A percentile compares a stretch with the other conserved stretches of the same genome.
Conservation (phyloP, 2,329 filamentous ascomycete species). For the Botryotinia calthae region DNA sequence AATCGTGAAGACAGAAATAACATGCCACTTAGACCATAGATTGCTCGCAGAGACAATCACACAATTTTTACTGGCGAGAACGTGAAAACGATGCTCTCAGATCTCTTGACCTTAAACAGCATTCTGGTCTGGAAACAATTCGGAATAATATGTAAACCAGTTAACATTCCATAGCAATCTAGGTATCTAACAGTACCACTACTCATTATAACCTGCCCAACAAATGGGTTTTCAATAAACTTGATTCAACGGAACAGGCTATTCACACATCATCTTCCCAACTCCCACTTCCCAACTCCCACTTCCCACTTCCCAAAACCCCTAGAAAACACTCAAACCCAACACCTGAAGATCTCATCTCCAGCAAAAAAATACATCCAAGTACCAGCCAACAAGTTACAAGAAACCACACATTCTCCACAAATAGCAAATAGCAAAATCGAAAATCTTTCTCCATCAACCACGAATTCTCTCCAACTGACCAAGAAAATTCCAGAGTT, state of each 20-base stretch:
- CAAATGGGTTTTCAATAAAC: accelerated
- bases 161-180: neutral
- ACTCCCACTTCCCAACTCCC: neutral
- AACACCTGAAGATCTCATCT: neutral
- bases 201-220: neutral
- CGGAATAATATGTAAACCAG: neutral
- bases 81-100: neutral
- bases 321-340: neutral
- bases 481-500: neutral
- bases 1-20: neutral
- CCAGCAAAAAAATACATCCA: neutral
- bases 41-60: neutral
- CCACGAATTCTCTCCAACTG: neutral
- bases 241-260: neutral
- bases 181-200: accelerated
- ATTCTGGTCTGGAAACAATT: neutral
- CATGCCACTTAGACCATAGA: neutral
- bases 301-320: neutral
- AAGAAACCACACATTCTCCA: neutral
- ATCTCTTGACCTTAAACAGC: neutral
- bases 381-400: neutral
- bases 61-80: neutral
- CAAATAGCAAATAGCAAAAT: neutral
- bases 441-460: accelerated
- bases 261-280: neutral